A percentile compares a stretch with the other conserved stretches of the same genome.
Conservation (phyloP, 768 basidiomycete genomes). For the Fibroporia radiculosa region DNA sequence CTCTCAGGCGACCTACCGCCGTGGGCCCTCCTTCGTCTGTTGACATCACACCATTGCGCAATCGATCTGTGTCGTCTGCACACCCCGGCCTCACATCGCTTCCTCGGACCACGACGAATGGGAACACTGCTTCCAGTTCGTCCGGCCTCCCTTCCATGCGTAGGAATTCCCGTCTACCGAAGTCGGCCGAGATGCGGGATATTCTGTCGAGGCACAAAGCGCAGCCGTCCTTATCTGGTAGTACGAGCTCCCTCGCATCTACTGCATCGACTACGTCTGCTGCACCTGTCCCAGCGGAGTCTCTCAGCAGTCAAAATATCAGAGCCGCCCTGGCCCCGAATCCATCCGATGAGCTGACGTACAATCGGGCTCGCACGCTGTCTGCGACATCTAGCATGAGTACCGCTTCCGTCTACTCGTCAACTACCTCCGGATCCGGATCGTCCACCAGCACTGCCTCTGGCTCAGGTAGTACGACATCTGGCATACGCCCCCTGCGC, state of each 20-base stretch:
- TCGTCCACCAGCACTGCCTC: slow-evolving; percentile 4
- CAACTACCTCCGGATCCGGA: not conserved
- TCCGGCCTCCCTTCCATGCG: not conserved
- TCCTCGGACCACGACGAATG: no score
- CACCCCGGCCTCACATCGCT: no score
- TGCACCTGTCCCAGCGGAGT: not conserved
- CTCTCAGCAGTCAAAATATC: no score
- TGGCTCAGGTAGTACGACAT: not conserved
- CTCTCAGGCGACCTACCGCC: not conserved
- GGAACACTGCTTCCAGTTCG: not conserved
- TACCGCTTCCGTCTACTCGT: not conserved
- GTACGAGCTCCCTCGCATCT: not conserved
- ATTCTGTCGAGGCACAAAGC: not conserved
- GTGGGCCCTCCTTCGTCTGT: no score
- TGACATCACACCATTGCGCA: not conserved
- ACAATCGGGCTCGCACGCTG: not conserved
- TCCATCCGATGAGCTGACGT: no score
- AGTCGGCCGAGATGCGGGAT: not conserved
- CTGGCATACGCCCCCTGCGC: slow-evolving; percentile 18
- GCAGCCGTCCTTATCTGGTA: not conserved
- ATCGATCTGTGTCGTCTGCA: not conserved
- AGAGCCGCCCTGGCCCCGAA: no score
- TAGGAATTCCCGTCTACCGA: not conserved
- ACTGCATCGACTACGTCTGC: not conserved
- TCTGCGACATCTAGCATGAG: not conserved